These are phyloP conservation scores for Solanum boliviense DNA, from an alignment of 257 asterid species.

Conservation along the genomic window DNA sequence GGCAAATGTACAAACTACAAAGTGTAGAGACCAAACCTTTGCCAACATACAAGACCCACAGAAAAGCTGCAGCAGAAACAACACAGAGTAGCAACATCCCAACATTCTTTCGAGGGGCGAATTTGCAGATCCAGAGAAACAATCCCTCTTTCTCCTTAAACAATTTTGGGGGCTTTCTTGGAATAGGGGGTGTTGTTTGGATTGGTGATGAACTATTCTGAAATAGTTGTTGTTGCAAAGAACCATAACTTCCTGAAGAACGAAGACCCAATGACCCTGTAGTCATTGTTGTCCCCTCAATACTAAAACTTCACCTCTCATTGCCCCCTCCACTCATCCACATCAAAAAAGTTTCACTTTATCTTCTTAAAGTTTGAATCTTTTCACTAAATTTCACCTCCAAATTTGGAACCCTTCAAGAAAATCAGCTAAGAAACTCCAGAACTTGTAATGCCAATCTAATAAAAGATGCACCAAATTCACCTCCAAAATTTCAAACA, in stretches of 20 bases:
- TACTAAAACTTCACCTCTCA: constrained; percentile 34
- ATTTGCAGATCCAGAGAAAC: constrained; percentile 69
- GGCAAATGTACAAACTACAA: background rate
- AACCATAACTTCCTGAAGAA: constrained; percentile 96
- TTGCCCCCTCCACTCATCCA: constrained; percentile 11
- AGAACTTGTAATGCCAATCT: background rate
- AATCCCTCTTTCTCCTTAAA: constrained; percentile 74
- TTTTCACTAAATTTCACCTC: background rate
- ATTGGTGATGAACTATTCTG: constrained; percentile 46
- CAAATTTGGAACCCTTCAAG: background rate
- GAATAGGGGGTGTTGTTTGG: constrained; percentile 49
- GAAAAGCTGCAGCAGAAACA: constrained; percentile 60
- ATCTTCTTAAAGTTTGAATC: background rate
- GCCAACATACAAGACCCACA: constrained; percentile 65
- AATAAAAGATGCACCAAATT: background rate
- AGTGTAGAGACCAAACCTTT: constrained; percentile 46
- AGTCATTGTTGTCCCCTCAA: constrained; percentile 66
- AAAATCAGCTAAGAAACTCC: background rate
- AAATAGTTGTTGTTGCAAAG: constrained; percentile 52
- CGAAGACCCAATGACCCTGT: constrained; percentile 93
- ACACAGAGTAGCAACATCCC: constrained; percentile 86
- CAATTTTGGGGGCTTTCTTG: constrained; percentile 68
- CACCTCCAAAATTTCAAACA: background rate
- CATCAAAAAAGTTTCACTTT: background rate
- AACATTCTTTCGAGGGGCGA: constrained; percentile 76